Conservation (phyloP, 192 early-diverging fungal species). For the Polychytrium aggregatum region DNA sequence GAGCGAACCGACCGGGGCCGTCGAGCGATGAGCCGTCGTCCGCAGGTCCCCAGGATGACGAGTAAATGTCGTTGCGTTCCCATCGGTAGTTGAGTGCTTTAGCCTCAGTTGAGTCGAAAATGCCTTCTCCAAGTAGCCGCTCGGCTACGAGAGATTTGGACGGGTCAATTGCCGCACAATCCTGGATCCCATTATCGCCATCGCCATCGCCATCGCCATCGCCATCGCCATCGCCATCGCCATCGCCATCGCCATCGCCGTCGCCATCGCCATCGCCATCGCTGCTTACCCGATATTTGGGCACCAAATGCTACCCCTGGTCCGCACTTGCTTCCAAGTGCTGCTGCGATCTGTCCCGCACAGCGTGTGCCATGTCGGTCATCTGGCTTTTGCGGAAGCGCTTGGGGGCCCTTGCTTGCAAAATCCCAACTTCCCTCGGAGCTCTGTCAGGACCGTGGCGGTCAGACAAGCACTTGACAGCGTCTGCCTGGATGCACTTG, state of each 20-base stretch:
- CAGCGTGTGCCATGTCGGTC: conserved; percentile 94
- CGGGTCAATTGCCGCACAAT: background rate
- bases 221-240: conserved; percentile 61
- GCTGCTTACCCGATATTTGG: conserved; percentile 63
- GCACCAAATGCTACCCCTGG: conserved; percentile 85
- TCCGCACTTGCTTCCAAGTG: conserved; percentile 69
- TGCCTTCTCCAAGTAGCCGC: conserved; percentile 32
- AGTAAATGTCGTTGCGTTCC: conserved; percentile 88
- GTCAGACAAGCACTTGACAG: conserved; percentile 43
- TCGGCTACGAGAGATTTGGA: conserved; percentile 7
- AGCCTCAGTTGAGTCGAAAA: conserved; percentile 88
- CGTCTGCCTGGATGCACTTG: conserved; percentile 24
- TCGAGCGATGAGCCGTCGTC: conserved; percentile 80
- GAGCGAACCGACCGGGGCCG: conserved; percentile 60
- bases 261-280: conserved; percentile 72
- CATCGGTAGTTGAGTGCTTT: conserved; percentile 73
- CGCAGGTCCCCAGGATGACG: conserved; percentile 88
- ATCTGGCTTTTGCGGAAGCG: conserved; percentile 53
- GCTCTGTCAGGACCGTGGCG: background rate
- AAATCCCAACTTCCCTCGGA: conserved; percentile 81
- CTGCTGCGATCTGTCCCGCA: conserved; percentile 89
- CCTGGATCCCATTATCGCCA: conserved; percentile 28
- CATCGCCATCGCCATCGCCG: conserved; percentile 61
- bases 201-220: conserved; percentile 60
- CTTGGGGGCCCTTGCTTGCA: conserved; percentile 57